Percentiles rank a stretch among this genome's conserved stretches.
These are phyloP conservation scores for Didymosphaeria variabile DNA, from an alignment of 2,329 filamentous ascomycete genomes.

Conservation along the genomic window DNA sequence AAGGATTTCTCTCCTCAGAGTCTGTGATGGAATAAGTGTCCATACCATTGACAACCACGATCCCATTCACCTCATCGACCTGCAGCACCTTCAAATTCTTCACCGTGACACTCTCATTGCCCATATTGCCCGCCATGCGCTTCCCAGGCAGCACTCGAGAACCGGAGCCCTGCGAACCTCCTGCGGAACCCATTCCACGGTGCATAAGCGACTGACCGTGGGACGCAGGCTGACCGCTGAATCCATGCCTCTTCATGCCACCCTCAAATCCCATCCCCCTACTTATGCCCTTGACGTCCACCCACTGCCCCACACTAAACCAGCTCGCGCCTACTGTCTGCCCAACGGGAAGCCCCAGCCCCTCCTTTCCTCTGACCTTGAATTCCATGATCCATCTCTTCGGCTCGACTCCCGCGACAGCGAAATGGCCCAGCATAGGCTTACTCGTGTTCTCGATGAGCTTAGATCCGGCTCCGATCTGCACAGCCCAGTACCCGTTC, in stretches of 20 bases:
- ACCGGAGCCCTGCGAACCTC: conserved; percentile 89
- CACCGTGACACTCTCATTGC: conserved; percentile 83
- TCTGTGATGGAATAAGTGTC: background rate
- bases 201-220: conserved; percentile 97
- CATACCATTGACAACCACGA: conserved; percentile 85
- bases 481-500: conserved; percentile 94
- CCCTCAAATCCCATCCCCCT: conserved; percentile 94
- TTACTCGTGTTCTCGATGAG: conserved; percentile 79
- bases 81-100: conserved; percentile 91
- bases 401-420: conserved; percentile 79
- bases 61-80: conserved; percentile 85
- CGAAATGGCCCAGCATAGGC: conserved; percentile 87
- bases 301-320: conserved; percentile 89
- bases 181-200: conserved; percentile 87
- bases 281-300: conserved; percentile 82
- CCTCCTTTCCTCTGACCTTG: conserved; percentile 76
- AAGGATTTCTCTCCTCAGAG: background rate
- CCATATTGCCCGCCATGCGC: conserved; percentile 98
- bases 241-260: conserved; percentile 97
- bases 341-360: conserved; percentile 78
- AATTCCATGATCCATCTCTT: conserved; percentile 90
- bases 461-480: conserved; percentile 82
- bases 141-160: conserved; percentile 94
- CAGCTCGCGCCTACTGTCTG: conserved; percentile 82
- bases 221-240: conserved; percentile 84